Conservation (phyloP, 169 alveolate genomes). For the Plasmodium malariae region DNA sequence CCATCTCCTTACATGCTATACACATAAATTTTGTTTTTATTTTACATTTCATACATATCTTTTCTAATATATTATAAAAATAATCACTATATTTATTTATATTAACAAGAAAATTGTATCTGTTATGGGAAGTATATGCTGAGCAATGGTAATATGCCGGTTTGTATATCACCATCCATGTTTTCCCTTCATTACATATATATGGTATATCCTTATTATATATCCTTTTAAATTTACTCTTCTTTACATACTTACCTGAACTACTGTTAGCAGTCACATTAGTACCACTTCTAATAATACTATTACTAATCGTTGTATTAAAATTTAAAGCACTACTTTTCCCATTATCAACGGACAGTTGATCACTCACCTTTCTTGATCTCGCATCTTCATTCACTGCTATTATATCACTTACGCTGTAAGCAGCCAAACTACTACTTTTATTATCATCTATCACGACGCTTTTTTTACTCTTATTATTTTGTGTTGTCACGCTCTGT, state of each 20-base stretch:
- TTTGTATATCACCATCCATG: slow-evolving; percentile 83
- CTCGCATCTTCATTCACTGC: neutral
- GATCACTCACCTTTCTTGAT: slow-evolving; percentile 1
- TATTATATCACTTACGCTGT: neutral
- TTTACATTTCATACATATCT: slow-evolving; percentile 64
- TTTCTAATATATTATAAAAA: slow-evolving; percentile 62
- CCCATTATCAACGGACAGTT: neutral
- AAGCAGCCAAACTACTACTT: neutral
- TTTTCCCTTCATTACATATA: slow-evolving; percentile 79
- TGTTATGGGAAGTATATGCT: slow-evolving; percentile 77
- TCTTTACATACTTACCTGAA: slow-evolving; percentile 1
- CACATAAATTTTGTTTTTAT: slow-evolving; percentile 75
- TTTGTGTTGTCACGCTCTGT: too few relatives aligned
- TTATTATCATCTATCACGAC: neutral
- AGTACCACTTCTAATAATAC: neutral
- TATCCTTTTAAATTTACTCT: slow-evolving; percentile 48
- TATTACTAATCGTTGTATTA: neutral
- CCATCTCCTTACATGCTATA: slow-evolving; percentile 44
- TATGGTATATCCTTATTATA: slow-evolving; percentile 81
- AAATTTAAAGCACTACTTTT: neutral
- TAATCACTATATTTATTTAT: slow-evolving; percentile 57
- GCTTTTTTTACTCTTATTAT: slow-evolving; percentile 10
- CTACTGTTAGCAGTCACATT: neutral
- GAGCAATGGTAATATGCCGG: slow-evolving; percentile 87
- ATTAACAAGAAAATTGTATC: slow-evolving; percentile 49